Percentiles rank a stretch among this genome's conserved stretches.
phyloP scores from a whole-genome alignment of 2,329 filamentous ascomycete species.

The Raffaelea ambrosiae region DNA sequence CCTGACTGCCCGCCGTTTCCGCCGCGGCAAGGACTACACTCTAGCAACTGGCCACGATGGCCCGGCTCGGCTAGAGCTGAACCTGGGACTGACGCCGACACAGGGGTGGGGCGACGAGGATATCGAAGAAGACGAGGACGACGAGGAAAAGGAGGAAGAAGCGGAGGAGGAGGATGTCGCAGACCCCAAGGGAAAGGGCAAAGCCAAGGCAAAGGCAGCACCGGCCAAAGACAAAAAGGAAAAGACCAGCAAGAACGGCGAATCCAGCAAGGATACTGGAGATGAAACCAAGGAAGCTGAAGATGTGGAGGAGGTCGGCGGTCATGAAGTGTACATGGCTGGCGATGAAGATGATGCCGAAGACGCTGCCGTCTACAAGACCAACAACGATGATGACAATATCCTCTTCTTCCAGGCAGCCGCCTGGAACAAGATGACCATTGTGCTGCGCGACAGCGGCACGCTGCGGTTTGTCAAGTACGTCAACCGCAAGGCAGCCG shows the following conservation, averaged over 20 bases:
- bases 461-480: conserved; percentile 95
- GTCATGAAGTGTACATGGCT: conserved; percentile 90
- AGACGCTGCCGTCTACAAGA: conserved; percentile 77
- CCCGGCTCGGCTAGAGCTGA: conserved; percentile 75
- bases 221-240: too few species aligned
- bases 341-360: conserved; percentile 63
- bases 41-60: conserved; percentile 78
- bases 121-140: conserved; percentile 35
- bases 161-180: conserved; percentile 10
- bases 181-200: conserved; percentile 22
- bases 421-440: conserved; percentile 82
- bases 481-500: conserved; percentile 70
- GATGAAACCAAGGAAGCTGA: conserved; percentile 21
- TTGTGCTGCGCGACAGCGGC: conserved; percentile 81
- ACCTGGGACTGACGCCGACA: conserved; percentile 77
- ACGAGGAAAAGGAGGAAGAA: conserved; percentile 17
- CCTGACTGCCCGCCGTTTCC: conserved; percentile 77
- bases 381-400: conserved; percentile 66
- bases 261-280: conserved; percentile 16
- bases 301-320: conserved; percentile 39
- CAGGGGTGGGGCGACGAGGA: conserved; percentile 65
- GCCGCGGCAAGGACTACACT: conserved; percentile 82
- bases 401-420: conserved; percentile 56
- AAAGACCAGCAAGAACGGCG: conserved; percentile 15
- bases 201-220: conserved; percentile 22